Evolutionary conservation across 1,139 yeast genomes (phyloP), one percentile per base, ranked within the genome.

Genomic region (Zygotorulaspora mrakii): DNA sequence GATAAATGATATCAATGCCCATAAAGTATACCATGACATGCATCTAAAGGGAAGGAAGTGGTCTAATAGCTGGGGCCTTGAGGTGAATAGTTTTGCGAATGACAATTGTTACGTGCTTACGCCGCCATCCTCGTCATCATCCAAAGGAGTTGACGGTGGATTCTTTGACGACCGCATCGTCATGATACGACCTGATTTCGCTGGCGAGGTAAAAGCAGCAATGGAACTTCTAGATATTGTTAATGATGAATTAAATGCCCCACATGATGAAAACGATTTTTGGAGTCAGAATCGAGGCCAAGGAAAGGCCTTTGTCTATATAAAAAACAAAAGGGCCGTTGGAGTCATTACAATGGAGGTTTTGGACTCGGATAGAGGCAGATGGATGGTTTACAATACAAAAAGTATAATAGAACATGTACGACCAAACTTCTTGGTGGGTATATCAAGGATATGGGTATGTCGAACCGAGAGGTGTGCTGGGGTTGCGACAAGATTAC

Each of bases 391-490:
- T 2, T 49, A 52, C 38, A 57, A 52, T 2, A 46, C 47, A 8
- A 51, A 50, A 23, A 37, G 47, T 11, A 45, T 60, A 10, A 54
- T 60, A 3, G 52, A 55, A 8, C 47, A 52, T 20, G 50, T 55
- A 8, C 33, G 39, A 27, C 64, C 65, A 1, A 36, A 27, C 3
- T 57, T 60, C 23, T 43, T 40, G 6, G 26, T 56, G 12, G 65
- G 65, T 4, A 56, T 60, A 10, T 60, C 65, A 5, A 48, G 65
- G 24, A 57, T 60, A 20, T 60, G 65, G 65, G 65, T 60, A 3
- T 57, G 62, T 31, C 48, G 45, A 36, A 44, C 50, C 2, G 50
- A 56, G 21, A 45, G 65, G 36, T 40, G 49, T 6, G 33, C 43
- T 5, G 59, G 59, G 1, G 54, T 60, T 22, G 65, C 64, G 3